Percentiles rank a stretch among this genome's conserved stretches.
Conservation (phyloP, 2,329 filamentous ascomycete species). For the Hypoxylon sp. region DNA sequence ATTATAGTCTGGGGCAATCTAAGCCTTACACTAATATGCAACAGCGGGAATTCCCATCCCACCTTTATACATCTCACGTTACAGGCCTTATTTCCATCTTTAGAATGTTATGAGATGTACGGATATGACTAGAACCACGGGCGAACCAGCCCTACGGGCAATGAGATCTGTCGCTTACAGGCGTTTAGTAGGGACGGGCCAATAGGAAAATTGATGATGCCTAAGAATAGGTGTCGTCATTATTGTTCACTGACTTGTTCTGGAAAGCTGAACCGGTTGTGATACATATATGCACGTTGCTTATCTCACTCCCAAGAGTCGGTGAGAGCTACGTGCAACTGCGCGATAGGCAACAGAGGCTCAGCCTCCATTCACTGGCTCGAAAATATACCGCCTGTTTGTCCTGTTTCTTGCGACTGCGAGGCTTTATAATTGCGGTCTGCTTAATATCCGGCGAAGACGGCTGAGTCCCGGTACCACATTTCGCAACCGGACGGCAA, state of each 20-base stretch:
- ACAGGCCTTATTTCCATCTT: background rate
- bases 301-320: slow-evolving; percentile 44
- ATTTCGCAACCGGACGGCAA: background rate
- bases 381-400: slow-evolving; percentile 49
- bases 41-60: slow-evolving; percentile 5
- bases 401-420: slow-evolving; percentile 26
- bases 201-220: slow-evolving; percentile 15
- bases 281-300: slow-evolving; percentile 30
- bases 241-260: slow-evolving; percentile 3
- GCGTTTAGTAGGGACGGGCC: slow-evolving; percentile 24
- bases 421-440: slow-evolving; percentile 40
- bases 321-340: slow-evolving; percentile 30
- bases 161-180: slow-evolving; percentile 32
- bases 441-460: slow-evolving; percentile 34
- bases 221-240: slow-evolving; percentile 40
- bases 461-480: slow-evolving; percentile 18
- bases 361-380: slow-evolving; percentile 32
- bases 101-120: slow-evolving; percentile 8
- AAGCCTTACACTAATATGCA: background rate
- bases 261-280: slow-evolving; percentile 34
- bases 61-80: slow-evolving; percentile 32
- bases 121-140: slow-evolving; percentile 7
- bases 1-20: slow-evolving; percentile 4
- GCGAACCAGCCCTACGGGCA: slow-evolving; percentile 34
- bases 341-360: slow-evolving; percentile 15